Percentiles rank a stretch among this genome's conserved stretches.
Conservation (phyloP, 495 filamentous ascomycete species). For the Filosporella fistucella region DNA sequence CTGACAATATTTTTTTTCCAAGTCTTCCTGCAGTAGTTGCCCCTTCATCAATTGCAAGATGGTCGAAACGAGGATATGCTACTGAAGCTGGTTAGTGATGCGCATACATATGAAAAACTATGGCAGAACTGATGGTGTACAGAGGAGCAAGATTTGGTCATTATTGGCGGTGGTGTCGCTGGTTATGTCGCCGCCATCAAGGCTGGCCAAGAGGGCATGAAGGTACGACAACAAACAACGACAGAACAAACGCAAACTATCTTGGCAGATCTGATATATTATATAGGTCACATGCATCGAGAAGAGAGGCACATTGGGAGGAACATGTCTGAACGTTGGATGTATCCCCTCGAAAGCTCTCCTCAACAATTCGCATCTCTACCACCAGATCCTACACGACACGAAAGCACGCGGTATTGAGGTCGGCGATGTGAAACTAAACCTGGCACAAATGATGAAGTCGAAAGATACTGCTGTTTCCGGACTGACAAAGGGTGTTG, state of each 20-base stretch:
- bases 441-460: conserved; percentile 93
- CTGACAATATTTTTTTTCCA: conserved; percentile 27
- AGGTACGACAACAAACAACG: conserved; percentile 51
- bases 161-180: conserved; percentile 96
- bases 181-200: conserved; percentile 99
- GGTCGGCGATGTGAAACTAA: conserved; percentile 93
- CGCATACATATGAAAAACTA: not conserved
- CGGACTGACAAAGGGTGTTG: conserved; percentile 92
- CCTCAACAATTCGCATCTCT: conserved; percentile 98
- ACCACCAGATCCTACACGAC: conserved; percentile 97
- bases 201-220: conserved; percentile 94
- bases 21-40: conserved; percentile 55
- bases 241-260: not conserved
- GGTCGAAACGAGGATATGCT: conserved; percentile 68
- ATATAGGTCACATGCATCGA: conserved; percentile 93
- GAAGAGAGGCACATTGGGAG: conserved; percentile 92
- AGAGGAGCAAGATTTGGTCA: conserved; percentile 90
- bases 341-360: conserved; percentile 99
- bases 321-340: conserved; percentile 97
- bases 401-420: conserved; percentile 95
- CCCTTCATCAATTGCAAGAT: conserved; percentile 48
- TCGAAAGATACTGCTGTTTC: conserved; percentile 90
- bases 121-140: conserved; percentile 18
- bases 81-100: conserved; percentile 66
- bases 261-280: conserved; percentile 14